Conservation (phyloP, 2,329 filamentous ascomycete genomes). For the Arachnopeziza araneosa region DNA sequence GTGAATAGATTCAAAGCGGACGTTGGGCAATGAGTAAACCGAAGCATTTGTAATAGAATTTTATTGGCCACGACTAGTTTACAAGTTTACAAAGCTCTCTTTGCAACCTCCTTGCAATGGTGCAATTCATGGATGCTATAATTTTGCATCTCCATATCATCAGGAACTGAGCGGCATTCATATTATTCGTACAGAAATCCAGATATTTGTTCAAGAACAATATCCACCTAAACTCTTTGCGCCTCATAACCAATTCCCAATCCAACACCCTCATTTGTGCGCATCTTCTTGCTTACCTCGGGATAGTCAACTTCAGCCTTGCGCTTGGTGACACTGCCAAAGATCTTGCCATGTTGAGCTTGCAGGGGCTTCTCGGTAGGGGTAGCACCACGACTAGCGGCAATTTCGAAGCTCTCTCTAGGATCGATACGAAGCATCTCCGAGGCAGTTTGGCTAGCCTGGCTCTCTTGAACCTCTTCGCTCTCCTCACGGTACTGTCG, state of each 20-base stretch:
- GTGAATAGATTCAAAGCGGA: too few species aligned
- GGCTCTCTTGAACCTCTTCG: conserved; percentile 60
- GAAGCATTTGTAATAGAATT: not conserved
- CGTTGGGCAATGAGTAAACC: not conserved
- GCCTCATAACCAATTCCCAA: conserved; percentile 44
- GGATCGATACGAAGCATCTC: conserved; percentile 62
- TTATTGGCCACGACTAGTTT: not conserved
- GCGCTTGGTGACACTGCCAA: conserved; percentile 54
- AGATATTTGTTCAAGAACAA: not conserved
- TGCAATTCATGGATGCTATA: not conserved
- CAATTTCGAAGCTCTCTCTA: conserved; percentile 34
- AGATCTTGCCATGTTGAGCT: conserved; percentile 44
- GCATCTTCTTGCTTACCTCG: conserved; percentile 41
- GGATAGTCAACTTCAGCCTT: conserved; percentile 25
- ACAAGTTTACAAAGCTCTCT: not conserved
- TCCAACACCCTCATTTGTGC: conserved; percentile 43
- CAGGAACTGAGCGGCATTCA: not conserved
- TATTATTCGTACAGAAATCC: not conserved
- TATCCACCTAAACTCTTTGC: not conserved
- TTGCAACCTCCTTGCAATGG: not conserved
- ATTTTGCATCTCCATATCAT: not conserved
- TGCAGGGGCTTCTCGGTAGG: conserved; percentile 43
- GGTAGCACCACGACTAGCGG: conserved; percentile 24
- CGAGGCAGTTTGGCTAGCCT: conserved; percentile 71
- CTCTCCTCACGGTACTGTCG: conserved; percentile 39